Conservation (phyloP, 23 red algal genomes). For the Pyropia yezoensis region DNA sequence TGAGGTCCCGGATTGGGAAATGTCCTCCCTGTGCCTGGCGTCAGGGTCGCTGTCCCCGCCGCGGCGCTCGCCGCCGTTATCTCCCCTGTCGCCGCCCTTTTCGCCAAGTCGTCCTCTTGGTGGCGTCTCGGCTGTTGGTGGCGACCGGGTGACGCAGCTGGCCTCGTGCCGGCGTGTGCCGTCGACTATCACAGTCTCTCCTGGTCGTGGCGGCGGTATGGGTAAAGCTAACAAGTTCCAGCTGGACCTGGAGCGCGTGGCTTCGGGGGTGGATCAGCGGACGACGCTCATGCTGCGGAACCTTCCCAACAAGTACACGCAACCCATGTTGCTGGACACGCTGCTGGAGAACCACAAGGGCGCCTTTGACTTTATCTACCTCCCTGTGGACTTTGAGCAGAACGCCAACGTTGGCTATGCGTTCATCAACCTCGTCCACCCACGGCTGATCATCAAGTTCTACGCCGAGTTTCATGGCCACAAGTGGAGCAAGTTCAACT, state of each 20-base stretch:
- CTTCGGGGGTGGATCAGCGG: slow-evolving; percentile 55
- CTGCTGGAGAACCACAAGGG: slow-evolving; percentile 64
- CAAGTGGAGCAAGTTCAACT: slow-evolving; percentile 90
- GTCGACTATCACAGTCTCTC: too few relatives aligned
- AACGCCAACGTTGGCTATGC: slow-evolving; percentile 92
- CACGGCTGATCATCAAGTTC: slow-evolving; percentile 63
- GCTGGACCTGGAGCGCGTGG: slow-evolving; percentile 67
- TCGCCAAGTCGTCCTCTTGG: too few relatives aligned
- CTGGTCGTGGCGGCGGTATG: too few relatives aligned
- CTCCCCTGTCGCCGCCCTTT: too few relatives aligned
- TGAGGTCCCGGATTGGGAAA: too few relatives aligned
- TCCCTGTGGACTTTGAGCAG: slow-evolving; percentile 93
- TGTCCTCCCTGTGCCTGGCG: too few relatives aligned
- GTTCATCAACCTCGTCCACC: slow-evolving; percentile 83
- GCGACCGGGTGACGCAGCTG: too few relatives aligned
- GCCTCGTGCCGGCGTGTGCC: too few relatives aligned
- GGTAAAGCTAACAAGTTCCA: slow-evolving; percentile 19
- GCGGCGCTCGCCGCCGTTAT: too few relatives aligned
- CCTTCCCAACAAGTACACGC: slow-evolving; percentile 94
- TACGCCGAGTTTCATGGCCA: slow-evolving; percentile 78
- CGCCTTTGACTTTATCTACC: slow-evolving; percentile 94
- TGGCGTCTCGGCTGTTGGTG: too few relatives aligned
- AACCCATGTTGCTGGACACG: slow-evolving; percentile 73
- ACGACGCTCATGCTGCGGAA: slow-evolving; percentile 90
- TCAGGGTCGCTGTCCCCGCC: too few relatives aligned